Evolutionary conservation across 306 rosid species (phyloP).

Genomic region (Acacia melanoxylon): DNA sequence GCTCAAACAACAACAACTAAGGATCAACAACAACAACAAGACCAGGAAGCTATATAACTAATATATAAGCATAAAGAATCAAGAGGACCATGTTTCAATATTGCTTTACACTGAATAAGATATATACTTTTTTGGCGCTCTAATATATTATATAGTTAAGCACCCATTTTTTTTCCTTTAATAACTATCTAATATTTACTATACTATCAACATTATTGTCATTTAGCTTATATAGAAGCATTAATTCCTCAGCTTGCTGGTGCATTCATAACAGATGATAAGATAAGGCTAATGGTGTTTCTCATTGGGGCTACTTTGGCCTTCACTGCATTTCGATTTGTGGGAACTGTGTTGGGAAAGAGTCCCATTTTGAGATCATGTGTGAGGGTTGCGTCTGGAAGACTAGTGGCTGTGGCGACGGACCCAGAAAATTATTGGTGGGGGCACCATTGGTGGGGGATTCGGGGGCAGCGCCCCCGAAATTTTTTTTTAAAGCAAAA

Average conservation of each 20-base stretch:
- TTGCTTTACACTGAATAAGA: not conserved
- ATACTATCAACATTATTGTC: too few relatives aligned
- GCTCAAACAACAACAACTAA: not conserved
- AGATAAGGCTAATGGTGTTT: slow-evolving; percentile 22
- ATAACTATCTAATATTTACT: too few relatives aligned
- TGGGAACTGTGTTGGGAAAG: slow-evolving; percentile 28
- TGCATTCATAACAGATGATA: not conserved
- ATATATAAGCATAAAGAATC: not conserved
- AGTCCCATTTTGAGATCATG: slow-evolving; percentile 14
- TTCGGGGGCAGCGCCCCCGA: too few relatives aligned
- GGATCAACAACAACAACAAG: not conserved
- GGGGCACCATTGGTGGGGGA: too few relatives aligned
- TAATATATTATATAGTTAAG: too few relatives aligned
- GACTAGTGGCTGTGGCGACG: slow-evolving; percentile 43
- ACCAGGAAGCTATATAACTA: not conserved
- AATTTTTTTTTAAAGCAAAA: too few relatives aligned
- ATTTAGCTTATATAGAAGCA: too few relatives aligned
- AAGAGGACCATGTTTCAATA: not conserved
- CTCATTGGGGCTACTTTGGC: slow-evolving; percentile 26
- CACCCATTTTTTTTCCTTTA: too few relatives aligned
- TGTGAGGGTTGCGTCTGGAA: slow-evolving; percentile 33
- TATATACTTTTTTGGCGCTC: too few relatives aligned
- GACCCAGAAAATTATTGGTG: too few relatives aligned
- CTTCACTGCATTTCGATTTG: slow-evolving; percentile 23
- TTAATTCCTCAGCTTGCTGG: too few relatives aligned